These are phyloP conservation scores for Aspergillus tanneri DNA, from an alignment of 2,329 filamentous ascomycete genomes.

Conservation along the genomic window DNA sequence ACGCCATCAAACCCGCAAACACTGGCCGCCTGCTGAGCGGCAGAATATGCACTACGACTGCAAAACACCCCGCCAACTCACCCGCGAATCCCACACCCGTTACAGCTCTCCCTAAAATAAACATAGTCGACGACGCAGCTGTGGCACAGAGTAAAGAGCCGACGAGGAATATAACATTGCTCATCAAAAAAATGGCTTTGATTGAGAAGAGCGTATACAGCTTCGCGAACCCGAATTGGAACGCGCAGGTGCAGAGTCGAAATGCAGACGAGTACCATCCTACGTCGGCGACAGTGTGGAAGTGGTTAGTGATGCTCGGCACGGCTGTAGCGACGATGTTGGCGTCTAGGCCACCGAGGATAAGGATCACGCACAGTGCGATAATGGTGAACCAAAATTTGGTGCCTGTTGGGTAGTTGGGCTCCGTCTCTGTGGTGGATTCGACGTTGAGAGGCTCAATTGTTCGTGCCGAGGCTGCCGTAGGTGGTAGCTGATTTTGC, in stretches of 20 bases:
- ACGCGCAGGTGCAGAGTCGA: conserved; percentile 22
- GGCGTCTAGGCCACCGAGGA: conserved; percentile 30
- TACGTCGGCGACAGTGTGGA: conserved; percentile 28
- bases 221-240: conserved; percentile 26
- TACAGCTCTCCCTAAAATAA: conserved; percentile 32
- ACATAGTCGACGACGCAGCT: conserved; percentile 18
- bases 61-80: conserved; percentile 21
- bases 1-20: conserved; percentile 24
- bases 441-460: conserved; percentile 6
- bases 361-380: conserved; percentile 26
- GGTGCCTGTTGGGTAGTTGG: conserved; percentile 15
- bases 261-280: conserved; percentile 32
- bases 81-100: conserved; percentile 27
- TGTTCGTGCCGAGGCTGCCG: conserved; percentile 3
- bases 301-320: conserved; percentile 31
- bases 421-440: not conserved
- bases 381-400: conserved; percentile 22
- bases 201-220: conserved; percentile 35
- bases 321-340: conserved; percentile 37
- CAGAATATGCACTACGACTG: conserved; percentile 15
- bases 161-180: conserved; percentile 21
- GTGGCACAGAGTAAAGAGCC: conserved; percentile 23
- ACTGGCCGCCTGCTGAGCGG: conserved; percentile 30
- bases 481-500: not conserved
- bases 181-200: conserved; percentile 26